A percentile compares a stretch with the other conserved stretches of the same genome.
These are phyloP conservation scores for Trichoderma erinaceum DNA, from an alignment of 495 filamentous ascomycete genomes.

Conservation along the genomic window DNA sequence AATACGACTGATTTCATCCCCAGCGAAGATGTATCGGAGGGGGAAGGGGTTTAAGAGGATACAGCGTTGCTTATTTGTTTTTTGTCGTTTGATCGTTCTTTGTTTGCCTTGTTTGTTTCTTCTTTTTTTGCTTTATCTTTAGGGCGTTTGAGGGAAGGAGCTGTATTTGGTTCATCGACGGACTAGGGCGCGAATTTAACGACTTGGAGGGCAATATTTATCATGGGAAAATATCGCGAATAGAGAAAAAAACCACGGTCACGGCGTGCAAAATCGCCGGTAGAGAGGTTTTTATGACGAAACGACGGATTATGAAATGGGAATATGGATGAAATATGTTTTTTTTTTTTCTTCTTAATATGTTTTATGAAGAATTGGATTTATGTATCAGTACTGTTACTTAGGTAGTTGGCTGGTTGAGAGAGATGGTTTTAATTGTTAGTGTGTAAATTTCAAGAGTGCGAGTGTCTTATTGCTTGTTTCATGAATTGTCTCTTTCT, in stretches of 20 bases:
- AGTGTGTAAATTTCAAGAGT: neutral
- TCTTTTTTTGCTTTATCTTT: neutral
- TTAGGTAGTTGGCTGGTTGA: neutral
- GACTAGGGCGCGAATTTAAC: neutral
- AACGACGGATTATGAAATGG: slow-evolving; percentile 3
- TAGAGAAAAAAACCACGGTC: slow-evolving; percentile 15
- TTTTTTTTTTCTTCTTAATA: neutral
- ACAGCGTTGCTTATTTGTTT: slow-evolving; percentile 6
- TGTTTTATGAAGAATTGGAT: neutral
- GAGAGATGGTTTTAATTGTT: neutral
- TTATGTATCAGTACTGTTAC: neutral
- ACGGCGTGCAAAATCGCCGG: slow-evolving; percentile 6
- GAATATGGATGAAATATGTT: neutral
- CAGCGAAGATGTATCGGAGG: neutral
- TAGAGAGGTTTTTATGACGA: slow-evolving; percentile 12
- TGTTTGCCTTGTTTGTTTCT: neutral
- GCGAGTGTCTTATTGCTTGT: neutral
- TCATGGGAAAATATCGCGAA: neutral
- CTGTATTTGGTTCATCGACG: slow-evolving; percentile 13
- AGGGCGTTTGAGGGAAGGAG: neutral
- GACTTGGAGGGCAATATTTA: neutral
- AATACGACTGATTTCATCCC: neutral
- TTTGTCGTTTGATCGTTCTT: neutral
- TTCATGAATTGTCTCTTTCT: neutral
- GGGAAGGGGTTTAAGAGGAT: neutral